Evolutionary conservation across 306 rosid genomes (phyloP).

Genomic region (Citrullus amarus): DNA sequence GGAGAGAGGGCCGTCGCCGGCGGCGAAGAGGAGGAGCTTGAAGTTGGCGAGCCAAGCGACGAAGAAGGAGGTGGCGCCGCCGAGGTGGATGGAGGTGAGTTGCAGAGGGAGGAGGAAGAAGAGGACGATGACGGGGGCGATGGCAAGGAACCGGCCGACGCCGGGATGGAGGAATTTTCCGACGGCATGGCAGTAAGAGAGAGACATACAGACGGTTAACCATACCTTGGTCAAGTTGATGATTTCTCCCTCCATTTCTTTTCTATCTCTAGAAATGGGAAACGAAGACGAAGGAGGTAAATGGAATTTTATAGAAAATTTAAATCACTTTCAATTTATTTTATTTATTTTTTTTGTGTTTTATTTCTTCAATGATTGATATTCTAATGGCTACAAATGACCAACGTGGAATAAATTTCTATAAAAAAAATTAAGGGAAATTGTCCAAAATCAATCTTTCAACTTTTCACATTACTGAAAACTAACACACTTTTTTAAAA

Average conservation of each 20-base stretch:
- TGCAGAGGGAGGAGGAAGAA: constrained; percentile 38
- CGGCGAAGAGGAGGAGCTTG: constrained; percentile 38
- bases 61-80: constrained; percentile 34
- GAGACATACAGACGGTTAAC: constrained; percentile 14
- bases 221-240: constrained; percentile 20
- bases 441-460: too few species aligned
- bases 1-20: constrained; percentile 37
- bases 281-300: not conserved
- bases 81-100: constrained; percentile 27
- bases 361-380: too few species aligned
- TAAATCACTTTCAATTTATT: too few species aligned
- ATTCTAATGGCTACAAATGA: too few species aligned
- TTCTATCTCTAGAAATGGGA: not conserved
- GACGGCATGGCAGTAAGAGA: constrained; percentile 28
- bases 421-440: too few species aligned
- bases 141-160: constrained; percentile 15
- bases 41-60: constrained; percentile 42
- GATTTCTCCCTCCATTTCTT: constrained; percentile 25
- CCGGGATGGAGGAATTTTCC: constrained; percentile 19
- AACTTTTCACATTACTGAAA: too few species aligned
- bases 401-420: too few species aligned
- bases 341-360: too few species aligned
- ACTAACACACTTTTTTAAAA: too few species aligned
- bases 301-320: not conserved
- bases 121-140: constrained; percentile 27